Percentiles rank a stretch among this genome's conserved stretches.
Evolutionary conservation across 495 filamentous ascomycete genomes (phyloP).

Genomic region (Daldinia decipiens): DNA sequence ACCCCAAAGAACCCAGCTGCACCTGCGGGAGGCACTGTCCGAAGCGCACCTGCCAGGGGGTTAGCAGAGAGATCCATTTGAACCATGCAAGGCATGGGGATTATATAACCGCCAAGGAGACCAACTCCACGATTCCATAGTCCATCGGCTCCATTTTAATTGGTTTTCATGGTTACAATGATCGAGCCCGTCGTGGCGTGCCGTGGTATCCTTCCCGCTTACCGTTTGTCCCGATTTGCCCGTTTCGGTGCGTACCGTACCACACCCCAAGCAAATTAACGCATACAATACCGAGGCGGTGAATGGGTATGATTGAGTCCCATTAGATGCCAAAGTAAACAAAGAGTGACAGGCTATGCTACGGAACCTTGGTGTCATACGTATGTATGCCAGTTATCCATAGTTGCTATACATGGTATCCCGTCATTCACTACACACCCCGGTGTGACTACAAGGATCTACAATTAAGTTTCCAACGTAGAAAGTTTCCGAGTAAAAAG

Average conservation of each 20-base stretch:
- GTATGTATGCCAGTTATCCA: neutral
- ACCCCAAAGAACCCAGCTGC: slow-evolving; percentile 34
- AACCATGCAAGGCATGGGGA: slow-evolving; percentile 44
- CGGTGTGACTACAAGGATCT: slow-evolving; percentile 14
- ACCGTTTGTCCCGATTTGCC: slow-evolving; percentile 31
- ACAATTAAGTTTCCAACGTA: slow-evolving; percentile 8
- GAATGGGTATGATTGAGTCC: slow-evolving; percentile 9
- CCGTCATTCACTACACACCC: slow-evolving; percentile 16
- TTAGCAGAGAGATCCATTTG: slow-evolving; percentile 29
- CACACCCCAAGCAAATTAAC: slow-evolving; percentile 13
- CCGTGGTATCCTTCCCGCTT: slow-evolving; percentile 39
- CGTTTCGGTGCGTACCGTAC: slow-evolving; percentile 26
- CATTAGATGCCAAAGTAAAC: neutral
- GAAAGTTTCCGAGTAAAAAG: slow-evolving; percentile 25
- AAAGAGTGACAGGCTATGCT: slow-evolving; percentile 1
- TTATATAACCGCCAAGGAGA: slow-evolving; percentile 24
- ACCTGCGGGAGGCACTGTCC: slow-evolving; percentile 47
- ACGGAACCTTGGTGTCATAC: neutral
- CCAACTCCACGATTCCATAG: slow-evolving; percentile 40
- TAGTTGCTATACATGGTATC: neutral
- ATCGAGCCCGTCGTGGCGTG: slow-evolving; percentile 40
- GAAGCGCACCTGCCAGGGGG: slow-evolving; percentile 38
- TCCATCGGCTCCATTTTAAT: slow-evolving; percentile 40
- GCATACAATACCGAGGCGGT: slow-evolving; percentile 29
- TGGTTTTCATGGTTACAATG: slow-evolving; percentile 40